phyloP scores from a whole-genome alignment of 2,329 filamentous ascomycete species.

The Venturia asperata region DNA sequence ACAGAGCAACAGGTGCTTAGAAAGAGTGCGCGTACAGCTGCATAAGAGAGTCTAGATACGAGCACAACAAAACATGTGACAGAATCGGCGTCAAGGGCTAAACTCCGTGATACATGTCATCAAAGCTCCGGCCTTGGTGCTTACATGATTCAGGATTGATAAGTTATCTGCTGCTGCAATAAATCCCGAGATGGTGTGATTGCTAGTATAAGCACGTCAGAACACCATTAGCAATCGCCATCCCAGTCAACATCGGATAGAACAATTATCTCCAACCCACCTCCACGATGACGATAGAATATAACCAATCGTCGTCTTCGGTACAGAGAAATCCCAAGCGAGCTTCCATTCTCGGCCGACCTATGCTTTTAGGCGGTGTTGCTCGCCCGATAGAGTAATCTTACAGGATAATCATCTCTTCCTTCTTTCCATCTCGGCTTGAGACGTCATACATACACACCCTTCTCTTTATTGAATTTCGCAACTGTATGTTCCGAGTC shows the following conservation, averaged over 20 bases:
- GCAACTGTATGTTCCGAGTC: not conserved
- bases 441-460: not conserved
- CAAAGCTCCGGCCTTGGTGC: not conserved
- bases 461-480: not conserved
- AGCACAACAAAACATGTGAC: slow-evolving; percentile 5
- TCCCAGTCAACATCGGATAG: not conserved
- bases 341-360: not conserved
- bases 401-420: not conserved
- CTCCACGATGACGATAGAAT: slow-evolving; percentile 5
- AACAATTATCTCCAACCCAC: not conserved
- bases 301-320: not conserved
- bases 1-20: not conserved
- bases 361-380: not conserved
- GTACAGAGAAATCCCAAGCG: not conserved
- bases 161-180: not conserved
- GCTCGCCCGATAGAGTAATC: not conserved
- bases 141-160: not conserved
- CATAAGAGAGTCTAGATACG: not conserved
- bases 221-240: slow-evolving; percentile 9
- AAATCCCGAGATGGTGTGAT: slow-evolving; percentile 2
- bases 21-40: slow-evolving; percentile 6
- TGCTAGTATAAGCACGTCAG: slow-evolving; percentile 1
- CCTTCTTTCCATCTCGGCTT: not conserved
- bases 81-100: not conserved
- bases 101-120: not conserved